A percentile compares a stretch with the other conserved stretches of the same genome.
Conservation (phyloP, 2,329 filamentous ascomycete species). For the Penicillium italicum region DNA sequence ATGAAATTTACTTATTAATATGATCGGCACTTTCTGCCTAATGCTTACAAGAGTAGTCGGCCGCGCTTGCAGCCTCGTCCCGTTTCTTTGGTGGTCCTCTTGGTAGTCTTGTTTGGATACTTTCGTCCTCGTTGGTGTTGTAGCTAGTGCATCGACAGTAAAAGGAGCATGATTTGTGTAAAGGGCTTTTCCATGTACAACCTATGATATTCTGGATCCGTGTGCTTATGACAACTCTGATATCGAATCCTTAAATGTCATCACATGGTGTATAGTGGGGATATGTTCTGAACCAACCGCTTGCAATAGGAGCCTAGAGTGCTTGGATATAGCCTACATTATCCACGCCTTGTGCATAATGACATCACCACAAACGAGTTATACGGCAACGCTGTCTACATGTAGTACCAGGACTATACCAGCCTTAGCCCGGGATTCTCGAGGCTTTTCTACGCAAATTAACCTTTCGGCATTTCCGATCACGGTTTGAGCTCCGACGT, state of each 20-base stretch:
- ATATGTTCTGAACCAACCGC: neutral
- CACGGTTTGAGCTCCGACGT: neutral
- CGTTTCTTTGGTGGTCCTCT: too few relatives aligned
- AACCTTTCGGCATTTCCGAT: conserved; percentile 1
- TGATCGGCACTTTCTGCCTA: neutral
- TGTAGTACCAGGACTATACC: neutral
- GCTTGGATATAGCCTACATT: neutral
- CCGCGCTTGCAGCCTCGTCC: too few relatives aligned
- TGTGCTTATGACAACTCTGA: neutral
- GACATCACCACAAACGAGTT: neutral
- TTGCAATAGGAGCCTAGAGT: neutral
- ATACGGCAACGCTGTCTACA: neutral
- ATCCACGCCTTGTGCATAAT: neutral
- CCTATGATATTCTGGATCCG: too few relatives aligned
- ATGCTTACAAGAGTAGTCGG: too few relatives aligned
- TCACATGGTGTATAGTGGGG: neutral
- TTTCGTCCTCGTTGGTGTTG: too few relatives aligned
- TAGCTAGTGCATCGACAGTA: too few relatives aligned
- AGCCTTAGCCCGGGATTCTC: neutral
- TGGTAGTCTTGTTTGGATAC: too few relatives aligned
- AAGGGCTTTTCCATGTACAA: too few relatives aligned
- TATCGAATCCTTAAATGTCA: neutral
- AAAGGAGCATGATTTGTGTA: too few relatives aligned
- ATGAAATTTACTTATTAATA: neutral
- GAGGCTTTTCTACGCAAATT: neutral